These are phyloP conservation scores for Aspergillus bombycis DNA, from an alignment of 2,329 filamentous ascomycete genomes.

Conservation along the genomic window DNA sequence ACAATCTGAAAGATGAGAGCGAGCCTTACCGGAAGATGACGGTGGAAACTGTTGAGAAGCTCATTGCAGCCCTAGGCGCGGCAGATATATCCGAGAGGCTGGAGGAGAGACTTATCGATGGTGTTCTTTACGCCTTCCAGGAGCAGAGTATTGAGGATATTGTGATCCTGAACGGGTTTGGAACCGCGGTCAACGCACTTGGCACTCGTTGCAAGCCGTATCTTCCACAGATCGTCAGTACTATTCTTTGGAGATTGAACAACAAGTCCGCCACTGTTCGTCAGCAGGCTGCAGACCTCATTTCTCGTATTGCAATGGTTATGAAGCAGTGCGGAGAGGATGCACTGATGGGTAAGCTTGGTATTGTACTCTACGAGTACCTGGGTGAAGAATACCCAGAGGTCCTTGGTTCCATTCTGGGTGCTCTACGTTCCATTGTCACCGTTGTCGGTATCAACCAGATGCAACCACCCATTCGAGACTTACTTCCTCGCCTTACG, in stretches of 20 bases:
- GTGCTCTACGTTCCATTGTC: conserved; percentile 92
- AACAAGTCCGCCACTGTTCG: conserved; percentile 97
- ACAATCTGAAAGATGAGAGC: conserved; percentile 96
- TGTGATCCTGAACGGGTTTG: conserved; percentile 95
- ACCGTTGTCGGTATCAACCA: conserved; percentile 96
- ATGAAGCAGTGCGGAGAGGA: conserved; percentile 99
- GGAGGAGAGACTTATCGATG: conserved; percentile 92
- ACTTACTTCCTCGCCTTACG: conserved; percentile 89
- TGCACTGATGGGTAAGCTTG: conserved; percentile 91
- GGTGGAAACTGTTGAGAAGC: conserved; percentile 95
- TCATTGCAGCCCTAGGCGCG: conserved; percentile 88
- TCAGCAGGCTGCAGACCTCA: conserved; percentile 94
- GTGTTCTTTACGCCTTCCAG: conserved; percentile 94
- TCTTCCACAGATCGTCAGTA: conserved; percentile 93
- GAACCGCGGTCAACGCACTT: conserved; percentile 93
- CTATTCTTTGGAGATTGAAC: conserved; percentile 94
- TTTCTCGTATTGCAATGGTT: conserved; percentile 95
- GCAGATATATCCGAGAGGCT: conserved; percentile 91
- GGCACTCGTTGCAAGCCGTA: conserved; percentile 95
- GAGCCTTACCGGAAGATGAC: conserved; percentile 99
- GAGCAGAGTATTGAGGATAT: conserved; percentile 97
- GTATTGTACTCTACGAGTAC: conserved; percentile 94
- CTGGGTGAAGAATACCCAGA: conserved; percentile 98
- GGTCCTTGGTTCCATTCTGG: conserved; percentile 93
- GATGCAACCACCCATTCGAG: conserved; percentile 98